Base-by-base conservation (phyloP, 495 filamentous ascomycete genomes). In the Lichina pygmaea region DNA sequence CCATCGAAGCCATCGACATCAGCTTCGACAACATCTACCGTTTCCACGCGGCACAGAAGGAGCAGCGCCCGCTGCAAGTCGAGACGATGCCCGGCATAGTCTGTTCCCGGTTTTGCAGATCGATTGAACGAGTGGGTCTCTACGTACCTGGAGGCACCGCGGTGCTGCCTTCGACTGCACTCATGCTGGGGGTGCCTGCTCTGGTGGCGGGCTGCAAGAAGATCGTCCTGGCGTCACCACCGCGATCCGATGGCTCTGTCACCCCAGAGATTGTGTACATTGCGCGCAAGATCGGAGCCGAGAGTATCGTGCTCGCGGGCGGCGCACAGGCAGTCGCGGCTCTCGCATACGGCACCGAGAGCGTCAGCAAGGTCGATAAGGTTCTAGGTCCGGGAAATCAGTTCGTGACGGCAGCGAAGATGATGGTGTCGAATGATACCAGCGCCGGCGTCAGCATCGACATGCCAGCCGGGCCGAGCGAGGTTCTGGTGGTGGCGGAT, bases 321-420 rank as follows among this genome's bases (percentile, higher is more conserved):
- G 89, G 89, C 44, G 89, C 91, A 0, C 89, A 97, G 63, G 89
- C 89, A n/a, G 77, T 97, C 17, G 78, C 82, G 15, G 80, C 81
- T 13, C 75, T 89, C 68, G 81, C 82, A 12, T 78, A 89, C 53
- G 82, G 82, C 30, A 91, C 82, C 8, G 73, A 81, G 55, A 76
- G 66, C 54, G 72, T 95, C 48, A 81, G 63, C 56, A 97, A 97
- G 64, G 91, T 95, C 13, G 89, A 97, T 67, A 97, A 97, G 74
- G 93, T 97, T 53, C 72, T 97, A 6, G 89, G 89, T 1, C 89
- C 89, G 2, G 89, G 89, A 37, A 97, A 97, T 61, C 89, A 97
- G 60, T 97, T 95, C 55, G 91, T 97, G 31, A 97, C 89, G 0
- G 89, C 91, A 0, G 89, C 81, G 43, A 97, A 97, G 72, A 97